Conservation (phyloP, 129 eudicot species). For the Ambrosia trifida region DNA sequence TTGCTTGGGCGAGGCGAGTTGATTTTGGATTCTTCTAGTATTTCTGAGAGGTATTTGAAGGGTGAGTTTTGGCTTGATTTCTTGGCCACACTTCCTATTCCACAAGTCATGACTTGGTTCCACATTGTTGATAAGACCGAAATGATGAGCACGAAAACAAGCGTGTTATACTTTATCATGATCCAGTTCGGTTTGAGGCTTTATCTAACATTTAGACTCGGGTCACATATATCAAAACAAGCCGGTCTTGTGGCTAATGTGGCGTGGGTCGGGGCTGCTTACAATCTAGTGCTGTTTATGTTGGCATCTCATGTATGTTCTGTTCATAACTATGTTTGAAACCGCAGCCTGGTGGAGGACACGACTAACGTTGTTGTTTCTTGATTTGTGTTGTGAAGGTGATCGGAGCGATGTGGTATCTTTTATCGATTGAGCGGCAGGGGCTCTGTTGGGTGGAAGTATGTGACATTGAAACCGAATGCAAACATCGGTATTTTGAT, state of each 20-base stretch:
- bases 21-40: slow-evolving; percentile 57
- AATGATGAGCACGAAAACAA: slow-evolving; percentile 47
- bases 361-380: background rate
- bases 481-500: slow-evolving; percentile 49
- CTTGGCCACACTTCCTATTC: slow-evolving; percentile 75
- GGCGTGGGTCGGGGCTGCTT: slow-evolving; percentile 94
- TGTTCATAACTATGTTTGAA: background rate
- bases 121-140: slow-evolving; percentile 42
- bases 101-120: slow-evolving; percentile 85
- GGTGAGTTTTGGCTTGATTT: slow-evolving; percentile 65
- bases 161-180: slow-evolving; percentile 56
- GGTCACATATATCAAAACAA: slow-evolving; percentile 60
- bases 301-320: slow-evolving; percentile 81
- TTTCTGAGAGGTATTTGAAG: slow-evolving; percentile 52
- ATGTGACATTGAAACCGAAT: slow-evolving; percentile 49
- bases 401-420: slow-evolving; percentile 77
- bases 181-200: slow-evolving; percentile 62
- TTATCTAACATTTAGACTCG: slow-evolving; percentile 56
- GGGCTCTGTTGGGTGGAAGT: slow-evolving; percentile 68
- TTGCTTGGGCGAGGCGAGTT: slow-evolving; percentile 79
- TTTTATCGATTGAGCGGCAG: slow-evolving; percentile 69
- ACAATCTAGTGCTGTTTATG: slow-evolving; percentile 67
- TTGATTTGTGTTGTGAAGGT: slow-evolving; percentile 44
- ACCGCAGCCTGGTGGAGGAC: background rate
- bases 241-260: slow-evolving; percentile 65